Evolutionary conservation across 2,329 filamentous ascomycete genomes (phyloP), one percentile per base, ranked within the genome.

Genomic region (Scedosporium boydii): DNA sequence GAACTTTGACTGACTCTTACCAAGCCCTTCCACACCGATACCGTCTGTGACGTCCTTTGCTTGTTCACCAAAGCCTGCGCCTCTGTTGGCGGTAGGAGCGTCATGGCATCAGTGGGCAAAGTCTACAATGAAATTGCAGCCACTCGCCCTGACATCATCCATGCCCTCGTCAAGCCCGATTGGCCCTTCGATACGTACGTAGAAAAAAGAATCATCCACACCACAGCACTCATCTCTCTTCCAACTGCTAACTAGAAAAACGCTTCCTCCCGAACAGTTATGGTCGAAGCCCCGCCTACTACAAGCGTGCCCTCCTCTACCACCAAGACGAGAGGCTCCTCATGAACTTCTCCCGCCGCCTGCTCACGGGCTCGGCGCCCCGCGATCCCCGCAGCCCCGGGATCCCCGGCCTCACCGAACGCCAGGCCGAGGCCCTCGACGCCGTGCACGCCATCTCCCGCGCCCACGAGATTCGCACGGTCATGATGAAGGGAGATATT

Each of bases 91-190:
- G 84, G 85, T 1, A 72, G 78, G 56, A 84, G 81, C 63, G 77
- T 80, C 64, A 70, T 87, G 12, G 77, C 82, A 0, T 82, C 80
- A 64, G 79, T 76, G 9, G 82, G 79, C 77, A 73, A 74, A 1
- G 79, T 87, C 1, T 87, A 87, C 69, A 87, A 87, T 65, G 80
- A 86, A 66, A 73, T 87, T 1, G 83, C 83, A 0, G 72, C 70
- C 18, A 81, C 76, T 0, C 71, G 83, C 14, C 83, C 84, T 0
- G 84, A 87, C 66, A 69, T 87, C 3, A 79, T 87, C 27, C 73
- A 77, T 4, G 83, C 80, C 0, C 70, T 87, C 27, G 71, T 78
- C 0, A 72, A 77, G 61, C 78, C 57, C 46, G 63, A 65, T 29
- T 65, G 64, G 64, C 64, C 63, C 9, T 64, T 65, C 60, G 64